Conservation (phyloP, 2,329 filamentous ascomycete species). For the Aotearoamyces nothofagi region DNA sequence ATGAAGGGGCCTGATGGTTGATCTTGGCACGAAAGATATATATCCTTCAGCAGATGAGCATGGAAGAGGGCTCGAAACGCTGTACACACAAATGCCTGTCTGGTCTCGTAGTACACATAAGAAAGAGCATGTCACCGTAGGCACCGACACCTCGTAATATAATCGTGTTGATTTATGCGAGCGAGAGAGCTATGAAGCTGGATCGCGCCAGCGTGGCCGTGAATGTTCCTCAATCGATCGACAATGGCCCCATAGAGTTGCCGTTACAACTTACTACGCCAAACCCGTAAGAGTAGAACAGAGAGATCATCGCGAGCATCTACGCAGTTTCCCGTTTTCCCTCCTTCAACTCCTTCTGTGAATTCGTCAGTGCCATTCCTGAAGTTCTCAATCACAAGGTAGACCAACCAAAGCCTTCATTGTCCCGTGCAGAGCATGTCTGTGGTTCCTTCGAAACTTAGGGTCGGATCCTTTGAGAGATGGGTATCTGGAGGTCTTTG, state of each 20-base stretch:
- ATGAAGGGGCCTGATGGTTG: slow-evolving; percentile 28
- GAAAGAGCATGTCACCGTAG: no score
- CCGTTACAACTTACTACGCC: no score
- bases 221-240: no score
- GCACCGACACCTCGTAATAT: no score
- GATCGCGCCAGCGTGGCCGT: no score
- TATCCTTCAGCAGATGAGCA: slow-evolving; percentile 31
- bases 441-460: slow-evolving; percentile 99
- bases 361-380: slow-evolving; percentile 16
- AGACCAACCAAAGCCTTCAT: slow-evolving; percentile 85
- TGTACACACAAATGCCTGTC: slow-evolving; percentile 36
- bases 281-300: no score
- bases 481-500: slow-evolving; percentile 96
- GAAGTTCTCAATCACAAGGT: background rate
- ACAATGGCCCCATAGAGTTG: no score
- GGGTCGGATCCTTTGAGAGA: slow-evolving; percentile 97
- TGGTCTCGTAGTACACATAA: no score
- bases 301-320: no score
- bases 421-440: slow-evolving; percentile 98
- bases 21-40: slow-evolving; percentile 35
- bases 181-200: no score
- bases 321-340: slow-evolving; percentile 84
- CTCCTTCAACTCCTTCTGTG: slow-evolving; percentile 93
- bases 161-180: no score
- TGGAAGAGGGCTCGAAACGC: slow-evolving; percentile 25